Percentiles rank a stretch among this genome's conserved stretches.
phyloP scores from a whole-genome alignment of 2,329 filamentous ascomycete species.

The Calonectria naviculata region DNA sequence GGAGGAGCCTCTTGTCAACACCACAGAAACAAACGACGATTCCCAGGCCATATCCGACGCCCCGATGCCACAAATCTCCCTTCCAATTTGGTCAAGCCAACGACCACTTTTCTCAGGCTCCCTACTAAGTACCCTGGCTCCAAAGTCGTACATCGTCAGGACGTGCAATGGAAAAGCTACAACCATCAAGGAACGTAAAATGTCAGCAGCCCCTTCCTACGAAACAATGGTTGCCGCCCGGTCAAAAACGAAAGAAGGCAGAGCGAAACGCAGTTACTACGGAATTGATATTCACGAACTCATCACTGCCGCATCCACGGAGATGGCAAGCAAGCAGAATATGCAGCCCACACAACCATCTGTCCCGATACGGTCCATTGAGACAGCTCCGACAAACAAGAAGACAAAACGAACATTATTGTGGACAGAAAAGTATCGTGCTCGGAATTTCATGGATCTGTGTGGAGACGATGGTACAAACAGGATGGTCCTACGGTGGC shows the following conservation, averaged over 20 bases:
- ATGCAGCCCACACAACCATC: constrained; percentile 40
- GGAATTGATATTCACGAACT: constrained; percentile 91
- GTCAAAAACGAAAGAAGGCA: constrained; percentile 73
- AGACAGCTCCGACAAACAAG: constrained; percentile 46
- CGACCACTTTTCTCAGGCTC: constrained; percentile 42
- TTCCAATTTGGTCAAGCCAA: constrained; percentile 33
- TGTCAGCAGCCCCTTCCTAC: constrained; percentile 63
- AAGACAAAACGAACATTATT: constrained; percentile 68
- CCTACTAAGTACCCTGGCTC: constrained; percentile 38
- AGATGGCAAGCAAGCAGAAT: constrained; percentile 57
- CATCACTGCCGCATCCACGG: constrained; percentile 75
- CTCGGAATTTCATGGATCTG: constrained; percentile 89
- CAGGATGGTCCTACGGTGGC: constrained; percentile 88
- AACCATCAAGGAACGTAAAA: constrained; percentile 65
- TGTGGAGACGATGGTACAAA: constrained; percentile 96
- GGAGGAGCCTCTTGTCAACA: background rate
- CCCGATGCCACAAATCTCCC: constrained; percentile 7
- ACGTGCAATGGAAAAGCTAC: constrained; percentile 69
- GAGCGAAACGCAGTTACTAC: constrained; percentile 83
- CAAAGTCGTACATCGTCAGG: constrained; percentile 54
- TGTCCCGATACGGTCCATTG: constrained; percentile 55
- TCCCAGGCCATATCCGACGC: constrained; percentile 5
- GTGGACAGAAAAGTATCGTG: constrained; percentile 98
- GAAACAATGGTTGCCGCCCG: constrained; percentile 75
- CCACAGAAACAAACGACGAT: constrained; percentile 3